phyloP scores from a whole-genome alignment of 1,139 yeast genomes.

The Sugiyamaella grinbergsii region DNA sequence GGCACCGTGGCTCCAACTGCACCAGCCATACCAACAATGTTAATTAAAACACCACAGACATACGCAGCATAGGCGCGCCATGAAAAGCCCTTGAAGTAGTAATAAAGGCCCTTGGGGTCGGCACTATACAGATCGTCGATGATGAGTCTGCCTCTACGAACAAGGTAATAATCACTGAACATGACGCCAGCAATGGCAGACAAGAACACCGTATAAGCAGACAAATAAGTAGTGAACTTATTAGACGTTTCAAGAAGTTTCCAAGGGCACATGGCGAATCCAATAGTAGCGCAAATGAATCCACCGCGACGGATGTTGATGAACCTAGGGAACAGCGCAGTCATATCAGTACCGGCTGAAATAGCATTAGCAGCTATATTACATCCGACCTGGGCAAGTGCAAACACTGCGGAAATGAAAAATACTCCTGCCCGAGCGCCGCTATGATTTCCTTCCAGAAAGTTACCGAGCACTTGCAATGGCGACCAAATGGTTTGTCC shows the following conservation, averaged over 20 bases:
- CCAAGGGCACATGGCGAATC: constrained; percentile 87
- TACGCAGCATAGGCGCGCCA: constrained; percentile 59
- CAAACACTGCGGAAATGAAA: constrained; percentile 73
- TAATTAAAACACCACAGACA: constrained; percentile 59
- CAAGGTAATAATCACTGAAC: constrained; percentile 71
- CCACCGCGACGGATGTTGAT: constrained; percentile 84
- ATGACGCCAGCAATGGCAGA: constrained; percentile 87
- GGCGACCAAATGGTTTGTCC: constrained; percentile 85
- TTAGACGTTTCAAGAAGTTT: constrained; percentile 71
- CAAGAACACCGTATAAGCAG: constrained; percentile 84
- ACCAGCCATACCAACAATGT: constrained; percentile 87
- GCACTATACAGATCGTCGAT: constrained; percentile 64
- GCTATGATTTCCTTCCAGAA: constrained; percentile 59
- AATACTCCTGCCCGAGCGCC: constrained; percentile 90
- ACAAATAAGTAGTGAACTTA: constrained; percentile 78
- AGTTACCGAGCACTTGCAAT: constrained; percentile 67
- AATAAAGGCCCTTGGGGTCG: constrained; percentile 53
- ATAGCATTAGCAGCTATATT: constrained; percentile 87
- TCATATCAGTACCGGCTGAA: constrained; percentile 88
- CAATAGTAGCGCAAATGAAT: constrained; percentile 74
- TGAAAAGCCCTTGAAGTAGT: constrained; percentile 65
- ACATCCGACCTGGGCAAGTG: constrained; percentile 87
- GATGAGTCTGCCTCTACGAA: constrained; percentile 66
- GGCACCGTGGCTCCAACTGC: constrained; percentile 74
- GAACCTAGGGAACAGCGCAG: constrained; percentile 78